Evolutionary conservation across 2,329 filamentous ascomycete genomes (phyloP).

Genomic region (Trichoderma citrinoviride): DNA sequence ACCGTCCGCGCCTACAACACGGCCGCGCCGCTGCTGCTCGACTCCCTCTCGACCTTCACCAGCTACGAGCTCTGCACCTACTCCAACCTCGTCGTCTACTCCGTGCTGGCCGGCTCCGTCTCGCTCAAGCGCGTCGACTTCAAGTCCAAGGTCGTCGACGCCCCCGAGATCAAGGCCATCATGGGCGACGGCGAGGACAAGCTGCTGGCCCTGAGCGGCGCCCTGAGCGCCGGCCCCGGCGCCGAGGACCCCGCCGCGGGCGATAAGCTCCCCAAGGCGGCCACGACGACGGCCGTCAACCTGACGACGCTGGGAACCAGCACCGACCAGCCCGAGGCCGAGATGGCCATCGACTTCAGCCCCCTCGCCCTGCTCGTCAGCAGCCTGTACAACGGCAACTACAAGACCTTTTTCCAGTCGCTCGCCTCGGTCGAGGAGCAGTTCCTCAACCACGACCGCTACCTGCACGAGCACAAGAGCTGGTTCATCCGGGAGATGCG

Average conservation of each 20-base stretch:
- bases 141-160: slow-evolving; percentile 98
- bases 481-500: slow-evolving; percentile 99
- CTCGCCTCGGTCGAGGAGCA: slow-evolving; percentile 87
- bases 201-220: slow-evolving; percentile 75
- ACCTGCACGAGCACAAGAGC: slow-evolving; percentile 89
- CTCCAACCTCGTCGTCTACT: slow-evolving; percentile 90
- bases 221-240: slow-evolving; percentile 75
- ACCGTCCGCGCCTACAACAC: slow-evolving; percentile 88
- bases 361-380: slow-evolving; percentile 83
- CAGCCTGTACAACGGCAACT: slow-evolving; percentile 90
- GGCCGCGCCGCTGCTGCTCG: slow-evolving; percentile 88
- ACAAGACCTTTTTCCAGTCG: slow-evolving; percentile 89
- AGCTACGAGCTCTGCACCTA: slow-evolving; percentile 98
- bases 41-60: slow-evolving; percentile 96
- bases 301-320: slow-evolving; percentile 76
- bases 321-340: slow-evolving; percentile 71
- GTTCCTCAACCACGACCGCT: slow-evolving; percentile 91
- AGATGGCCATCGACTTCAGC: slow-evolving; percentile 83
- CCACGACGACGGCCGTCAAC: slow-evolving; percentile 68
- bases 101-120: slow-evolving; percentile 89
- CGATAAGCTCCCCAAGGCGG: slow-evolving; percentile 51
- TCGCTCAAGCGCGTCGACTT: slow-evolving; percentile 97
- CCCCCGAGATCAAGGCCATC: slow-evolving; percentile 96
- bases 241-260: slow-evolving; percentile 77
- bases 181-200: slow-evolving; percentile 88